phyloP scores from a whole-genome alignment of 1,139 yeast species.

The Debaryomyces psychrophilus region DNA sequence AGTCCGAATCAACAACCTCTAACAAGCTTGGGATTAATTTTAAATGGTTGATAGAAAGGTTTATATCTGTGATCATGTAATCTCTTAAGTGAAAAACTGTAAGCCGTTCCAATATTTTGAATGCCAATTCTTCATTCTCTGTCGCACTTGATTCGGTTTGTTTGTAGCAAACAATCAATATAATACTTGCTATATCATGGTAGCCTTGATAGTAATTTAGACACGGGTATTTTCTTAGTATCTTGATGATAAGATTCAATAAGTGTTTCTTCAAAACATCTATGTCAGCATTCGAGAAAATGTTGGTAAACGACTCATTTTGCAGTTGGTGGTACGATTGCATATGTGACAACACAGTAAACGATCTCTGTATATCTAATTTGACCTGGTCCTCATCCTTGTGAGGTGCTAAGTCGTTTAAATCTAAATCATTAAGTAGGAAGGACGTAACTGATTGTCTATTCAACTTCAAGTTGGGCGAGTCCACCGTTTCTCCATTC shows the following conservation, averaged over 20 bases:
- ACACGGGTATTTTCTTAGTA: constrained; percentile 62
- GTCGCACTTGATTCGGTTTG: constrained; percentile 17
- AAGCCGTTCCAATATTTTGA: constrained; percentile 55
- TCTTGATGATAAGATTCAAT: constrained; percentile 49
- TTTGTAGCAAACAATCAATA: constrained; percentile 55
- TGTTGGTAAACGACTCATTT: constrained; percentile 37
- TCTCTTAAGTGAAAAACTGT: constrained; percentile 74
- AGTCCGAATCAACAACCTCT: constrained; percentile 48
- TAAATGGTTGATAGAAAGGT: constrained; percentile 67
- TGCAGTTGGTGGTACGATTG: constrained; percentile 24
- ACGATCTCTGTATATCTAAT: constrained; percentile 77
- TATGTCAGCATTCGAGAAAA: constrained; percentile 38
- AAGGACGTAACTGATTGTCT: constrained; percentile 10
- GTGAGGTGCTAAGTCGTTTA: constrained; percentile 49
- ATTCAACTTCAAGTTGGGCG: constrained; percentile 8
- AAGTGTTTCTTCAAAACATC: constrained; percentile 44
- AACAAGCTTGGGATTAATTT: constrained; percentile 66
- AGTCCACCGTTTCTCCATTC: constrained; percentile 3
- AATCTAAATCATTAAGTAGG: constrained; percentile 27
- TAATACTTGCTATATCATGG: constrained; percentile 80
- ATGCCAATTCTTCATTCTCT: constrained; percentile 43
- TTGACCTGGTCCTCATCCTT: constrained; percentile 77
- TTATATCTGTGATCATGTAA: constrained; percentile 75
- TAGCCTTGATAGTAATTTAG: constrained; percentile 88
- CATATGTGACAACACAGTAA: constrained; percentile 44